phyloP scores from a whole-genome alignment of 176 grass and related monocot species.

The Poa pratensis region DNA sequence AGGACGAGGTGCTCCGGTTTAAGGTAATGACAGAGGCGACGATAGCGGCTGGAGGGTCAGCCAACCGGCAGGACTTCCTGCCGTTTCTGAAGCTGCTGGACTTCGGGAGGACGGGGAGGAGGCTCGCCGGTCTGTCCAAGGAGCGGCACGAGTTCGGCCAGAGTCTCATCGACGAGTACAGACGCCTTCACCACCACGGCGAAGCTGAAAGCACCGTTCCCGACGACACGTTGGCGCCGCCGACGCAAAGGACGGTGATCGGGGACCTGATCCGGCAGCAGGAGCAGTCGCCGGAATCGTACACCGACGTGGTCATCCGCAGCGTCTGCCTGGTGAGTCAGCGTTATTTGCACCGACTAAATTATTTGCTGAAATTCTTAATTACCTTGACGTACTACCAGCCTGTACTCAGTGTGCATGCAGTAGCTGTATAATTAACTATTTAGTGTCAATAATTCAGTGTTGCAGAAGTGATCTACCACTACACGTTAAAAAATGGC shows the following conservation, averaged over 20 bases:
- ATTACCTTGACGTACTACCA: neutral
- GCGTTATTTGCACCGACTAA: neutral
- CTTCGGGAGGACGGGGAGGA: constrained; percentile 42
- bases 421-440: neutral
- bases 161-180: constrained; percentile 59
- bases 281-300: constrained; percentile 51
- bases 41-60: constrained; percentile 32
- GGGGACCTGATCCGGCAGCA: constrained; percentile 58
- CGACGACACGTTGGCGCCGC: neutral
- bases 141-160: constrained; percentile 49
- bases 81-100: constrained; percentile 54
- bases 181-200: neutral
- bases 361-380: neutral
- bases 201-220: neutral
- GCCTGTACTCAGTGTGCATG: too few relatives aligned
- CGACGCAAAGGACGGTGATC: constrained; percentile 54
- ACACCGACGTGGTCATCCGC: constrained; percentile 59
- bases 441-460: constrained; percentile 28
- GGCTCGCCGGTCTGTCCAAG: constrained; percentile 36
- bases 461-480: neutral
- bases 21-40: constrained; percentile 51
- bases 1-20: constrained; percentile 43
- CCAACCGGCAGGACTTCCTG: constrained; percentile 60
- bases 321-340: constrained; percentile 58
- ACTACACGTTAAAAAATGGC: neutral